phyloP scores from a whole-genome alignment of 352 stramenopile genomes.

The Globisporangium paroecandrum region DNA sequence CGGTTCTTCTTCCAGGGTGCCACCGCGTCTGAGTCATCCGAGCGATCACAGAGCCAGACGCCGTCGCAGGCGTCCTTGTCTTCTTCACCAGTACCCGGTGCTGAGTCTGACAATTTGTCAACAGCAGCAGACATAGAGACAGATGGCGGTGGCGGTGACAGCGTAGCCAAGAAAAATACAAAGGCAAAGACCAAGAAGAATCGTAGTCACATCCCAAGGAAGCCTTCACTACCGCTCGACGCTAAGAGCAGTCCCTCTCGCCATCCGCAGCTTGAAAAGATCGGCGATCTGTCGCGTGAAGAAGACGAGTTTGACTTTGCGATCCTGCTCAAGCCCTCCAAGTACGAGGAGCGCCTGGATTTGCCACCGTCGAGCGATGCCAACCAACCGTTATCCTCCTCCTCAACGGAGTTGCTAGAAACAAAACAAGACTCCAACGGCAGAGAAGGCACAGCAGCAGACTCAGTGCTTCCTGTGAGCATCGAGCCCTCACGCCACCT shows the following conservation, averaged over 20 bases:
- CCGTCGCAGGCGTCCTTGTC: background rate
- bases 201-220: background rate
- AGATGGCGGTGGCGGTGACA: background rate
- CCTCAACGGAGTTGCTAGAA: background rate
- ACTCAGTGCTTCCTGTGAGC: background rate
- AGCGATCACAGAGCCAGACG: background rate
- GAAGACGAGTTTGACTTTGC: conserved; percentile 83
- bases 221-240: background rate
- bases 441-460: background rate
- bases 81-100: background rate
- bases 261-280: conserved; percentile 20
- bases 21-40: conserved; percentile 2
- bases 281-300: conserved; percentile 60
- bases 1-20: conserved; percentile 17
- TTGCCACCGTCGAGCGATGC: conserved; percentile 9
- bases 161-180: background rate
- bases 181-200: background rate
- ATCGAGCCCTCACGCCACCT: conserved; percentile 6
- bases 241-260: background rate
- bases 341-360: conserved; percentile 60
- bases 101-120: background rate
- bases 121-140: background rate
- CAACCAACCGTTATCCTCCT: background rate
- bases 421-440: background rate
- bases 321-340: conserved; percentile 76